Conservation (phyloP, 2,329 filamentous ascomycete genomes). For the Claviceps citrina region DNA sequence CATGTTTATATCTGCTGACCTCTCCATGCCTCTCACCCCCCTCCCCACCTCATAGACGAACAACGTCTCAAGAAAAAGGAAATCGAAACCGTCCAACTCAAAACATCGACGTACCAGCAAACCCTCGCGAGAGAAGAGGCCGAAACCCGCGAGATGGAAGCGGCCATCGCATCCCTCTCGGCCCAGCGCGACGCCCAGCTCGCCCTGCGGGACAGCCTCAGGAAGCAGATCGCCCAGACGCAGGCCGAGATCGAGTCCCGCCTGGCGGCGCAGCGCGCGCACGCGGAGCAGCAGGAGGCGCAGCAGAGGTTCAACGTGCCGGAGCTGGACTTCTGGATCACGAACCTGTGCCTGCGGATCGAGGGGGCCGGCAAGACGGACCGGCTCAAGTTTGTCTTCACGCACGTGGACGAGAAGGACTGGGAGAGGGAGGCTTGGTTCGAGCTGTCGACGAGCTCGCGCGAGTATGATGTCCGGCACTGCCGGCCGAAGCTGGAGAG, state of each 20-base stretch:
- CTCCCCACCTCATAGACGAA: constrained; percentile 47
- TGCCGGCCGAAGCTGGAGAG: constrained; percentile 69
- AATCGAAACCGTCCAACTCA: constrained; percentile 66
- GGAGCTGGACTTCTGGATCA: constrained; percentile 92
- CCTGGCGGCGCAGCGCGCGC: constrained; percentile 55
- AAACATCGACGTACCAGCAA: constrained; percentile 54
- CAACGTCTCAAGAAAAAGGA: constrained; percentile 78
- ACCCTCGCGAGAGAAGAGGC: constrained; percentile 61
- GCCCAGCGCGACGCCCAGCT: constrained; percentile 46
- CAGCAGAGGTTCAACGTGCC: constrained; percentile 83
- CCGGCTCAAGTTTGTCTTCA: constrained; percentile 78
- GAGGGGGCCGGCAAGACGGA: constrained; percentile 78
- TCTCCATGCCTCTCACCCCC: too few species aligned
- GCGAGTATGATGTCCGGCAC: constrained; percentile 74
- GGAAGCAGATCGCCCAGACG: constrained; percentile 48
- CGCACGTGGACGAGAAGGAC: constrained; percentile 70
- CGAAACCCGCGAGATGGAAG: constrained; percentile 62
- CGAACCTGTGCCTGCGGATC: constrained; percentile 73
- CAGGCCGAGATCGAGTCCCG: constrained; percentile 55
- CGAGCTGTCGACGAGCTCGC: constrained; percentile 64
- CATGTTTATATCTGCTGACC: too few species aligned
- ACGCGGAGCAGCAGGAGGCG: constrained; percentile 60
- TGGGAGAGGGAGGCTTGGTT: constrained; percentile 89
- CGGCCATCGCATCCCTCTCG: constrained; percentile 41
- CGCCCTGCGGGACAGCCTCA: constrained; percentile 39